Conservation (phyloP, 768 basidiomycete genomes). For the Exsudoporus frostii region DNA sequence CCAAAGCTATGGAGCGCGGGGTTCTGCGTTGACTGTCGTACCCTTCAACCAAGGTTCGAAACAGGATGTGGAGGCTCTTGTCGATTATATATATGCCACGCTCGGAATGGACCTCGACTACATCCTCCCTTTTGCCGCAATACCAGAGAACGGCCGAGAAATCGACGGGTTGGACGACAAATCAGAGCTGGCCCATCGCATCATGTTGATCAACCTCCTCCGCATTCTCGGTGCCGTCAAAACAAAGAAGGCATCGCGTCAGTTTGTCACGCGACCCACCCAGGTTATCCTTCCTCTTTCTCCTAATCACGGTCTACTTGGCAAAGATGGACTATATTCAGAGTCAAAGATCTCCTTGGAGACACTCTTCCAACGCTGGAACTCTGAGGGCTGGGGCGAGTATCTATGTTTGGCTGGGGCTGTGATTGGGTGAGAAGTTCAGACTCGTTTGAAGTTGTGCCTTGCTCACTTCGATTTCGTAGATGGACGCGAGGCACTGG, state of each 20-base stretch:
- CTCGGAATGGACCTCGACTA: constrained; percentile 98
- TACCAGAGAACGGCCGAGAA: constrained; percentile 98
- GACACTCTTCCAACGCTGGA: constrained; percentile 98
- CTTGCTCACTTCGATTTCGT: constrained; percentile 7
- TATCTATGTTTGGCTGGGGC: constrained; percentile 97
- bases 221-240: constrained; percentile 97
- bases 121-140: constrained; percentile 96
- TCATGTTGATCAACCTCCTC: constrained; percentile 97
- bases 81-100: constrained; percentile 96
- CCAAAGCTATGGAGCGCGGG: constrained; percentile 91
- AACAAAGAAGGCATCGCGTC: constrained; percentile 94
- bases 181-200: constrained; percentile 96
- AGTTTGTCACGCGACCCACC: constrained; percentile 96
- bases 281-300: constrained; percentile 98
- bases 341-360: constrained; percentile 98
- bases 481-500: constrained; percentile 99
- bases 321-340: constrained; percentile 96
- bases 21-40: constrained; percentile 95
- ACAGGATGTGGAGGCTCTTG: constrained; percentile 96
- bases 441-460: constrained; percentile 5
- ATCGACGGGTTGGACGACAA: constrained; percentile 97
- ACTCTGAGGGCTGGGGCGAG: constrained; percentile 98
- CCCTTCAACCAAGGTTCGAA: constrained; percentile 99
- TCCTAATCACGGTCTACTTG: constrained; percentile 97
- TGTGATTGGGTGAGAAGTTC: constrained; percentile 80